Evolutionary conservation across 2,329 filamentous ascomycete species (phyloP), one percentile per base, ranked within the genome.

Genomic region (Diaporthe batatas): DNA sequence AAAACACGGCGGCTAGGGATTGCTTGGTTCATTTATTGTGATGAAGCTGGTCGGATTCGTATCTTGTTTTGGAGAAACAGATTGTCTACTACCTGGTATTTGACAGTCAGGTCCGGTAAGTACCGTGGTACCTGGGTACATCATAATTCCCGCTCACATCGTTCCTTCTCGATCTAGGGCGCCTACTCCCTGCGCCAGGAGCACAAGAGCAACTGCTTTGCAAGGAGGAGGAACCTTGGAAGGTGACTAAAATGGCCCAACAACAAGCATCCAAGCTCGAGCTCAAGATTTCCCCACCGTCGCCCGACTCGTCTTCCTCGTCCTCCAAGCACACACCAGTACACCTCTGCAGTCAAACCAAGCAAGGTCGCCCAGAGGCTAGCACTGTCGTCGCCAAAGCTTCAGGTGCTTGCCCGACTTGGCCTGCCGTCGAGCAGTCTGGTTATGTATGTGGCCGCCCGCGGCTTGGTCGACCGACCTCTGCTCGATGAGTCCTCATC

Each of bases 331-430:
- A 11, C 10, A 3, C 34, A 6, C 12, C 25, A 3, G 12, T n/a
- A 23, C 32, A 18, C 14, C n/a, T 53, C 16, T 53, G 62, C 62
- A 53, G 47, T 53, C 62, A 39, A 53, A 53, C 62, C 47, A 67
- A 67, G 62, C 62, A 53, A 53, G 12, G 32, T 4, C 47, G 47
- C 62, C 62, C 44, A 67, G 62, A 25, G 23, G 62, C 62, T 67
- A 67, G 32, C 7, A 25, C 32, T 23, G 32, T 36, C 62, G 44
- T 67, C 62, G 32, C 44, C 47, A 53, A 39, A 53, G 62, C 62
- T 53, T 53, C 62, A n/a, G 12, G 3, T 39, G 47, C 62, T 53
- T 53, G 62, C 44, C n/a, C 32, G 62, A 53, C 47, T 39, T 67
- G 47, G 62, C 62, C 62, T 51, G 29, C 62, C 23, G 62, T 36